A percentile compares a stretch with the other conserved stretches of the same genome.
Conservation (phyloP, 805 yeast species). For the Geotrichum ghanense region DNA sequence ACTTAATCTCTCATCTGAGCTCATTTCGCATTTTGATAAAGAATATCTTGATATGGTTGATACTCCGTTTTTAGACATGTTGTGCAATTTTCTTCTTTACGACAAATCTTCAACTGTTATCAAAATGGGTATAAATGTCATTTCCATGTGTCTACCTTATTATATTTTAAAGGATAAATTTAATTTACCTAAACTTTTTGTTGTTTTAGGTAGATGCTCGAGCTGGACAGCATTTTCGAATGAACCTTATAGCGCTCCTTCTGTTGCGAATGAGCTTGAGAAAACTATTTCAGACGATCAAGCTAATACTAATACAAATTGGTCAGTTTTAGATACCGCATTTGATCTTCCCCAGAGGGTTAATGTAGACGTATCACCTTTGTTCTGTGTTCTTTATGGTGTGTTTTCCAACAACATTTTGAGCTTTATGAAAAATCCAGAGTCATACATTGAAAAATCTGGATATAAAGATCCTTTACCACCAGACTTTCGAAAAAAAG, state of each 20-base stretch:
- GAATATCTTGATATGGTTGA: constrained; percentile 29
- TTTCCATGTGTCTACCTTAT: constrained; percentile 37
- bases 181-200: constrained; percentile 32
- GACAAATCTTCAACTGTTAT: constrained; percentile 34
- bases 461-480: constrained; percentile 13
- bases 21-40: too few species aligned
- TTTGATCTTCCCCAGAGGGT: constrained; percentile 10
- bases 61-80: constrained; percentile 28
- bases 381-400: constrained; percentile 45
- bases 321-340: constrained; percentile 17
- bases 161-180: constrained; percentile 26
- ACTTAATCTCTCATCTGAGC: constrained; percentile 17
- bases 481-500: constrained; percentile 25
- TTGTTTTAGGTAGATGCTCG: constrained; percentile 34
- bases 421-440: constrained; percentile 33
- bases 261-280: background rate
- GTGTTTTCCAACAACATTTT: constrained; percentile 42
- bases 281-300: constrained; percentile 12
- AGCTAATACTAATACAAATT: constrained; percentile 11
- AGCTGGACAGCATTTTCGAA: constrained; percentile 25
- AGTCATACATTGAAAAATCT: constrained; percentile 23
- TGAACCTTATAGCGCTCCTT: background rate
- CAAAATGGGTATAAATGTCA: constrained; percentile 26
- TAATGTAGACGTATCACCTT: constrained; percentile 12
- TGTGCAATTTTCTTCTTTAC: constrained; percentile 30